Conservation (phyloP, 495 filamentous ascomycete genomes). For the Durotheca rogersii region DNA sequence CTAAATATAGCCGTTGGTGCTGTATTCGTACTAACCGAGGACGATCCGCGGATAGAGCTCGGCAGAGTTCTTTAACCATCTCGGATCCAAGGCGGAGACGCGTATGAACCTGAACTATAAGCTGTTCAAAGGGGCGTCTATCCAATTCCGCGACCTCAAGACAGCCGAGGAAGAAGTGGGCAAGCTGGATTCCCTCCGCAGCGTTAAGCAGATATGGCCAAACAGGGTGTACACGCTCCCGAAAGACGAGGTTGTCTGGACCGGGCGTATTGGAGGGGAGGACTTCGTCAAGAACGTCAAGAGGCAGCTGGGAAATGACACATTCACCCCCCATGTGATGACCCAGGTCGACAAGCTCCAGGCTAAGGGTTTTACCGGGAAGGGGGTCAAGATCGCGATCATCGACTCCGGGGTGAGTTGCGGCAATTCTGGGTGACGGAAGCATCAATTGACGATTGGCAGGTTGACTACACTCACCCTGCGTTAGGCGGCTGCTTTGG, state of each 20-base stretch:
- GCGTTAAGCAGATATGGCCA: conserved; percentile 50
- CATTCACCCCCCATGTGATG: conserved; percentile 48
- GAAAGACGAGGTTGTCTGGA: conserved; percentile 47
- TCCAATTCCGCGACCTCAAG: conserved; percentile 46
- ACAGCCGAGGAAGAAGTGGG: conserved; percentile 43
- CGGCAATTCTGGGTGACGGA: background rate
- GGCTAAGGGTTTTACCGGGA: conserved; percentile 44
- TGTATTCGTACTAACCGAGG: conserved; percentile 16
- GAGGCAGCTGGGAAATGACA: conserved; percentile 37
- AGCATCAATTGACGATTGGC: conserved; percentile 17
- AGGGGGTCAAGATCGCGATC: conserved; percentile 50
- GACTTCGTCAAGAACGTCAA: conserved; percentile 34
- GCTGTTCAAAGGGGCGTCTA: conserved; percentile 52
- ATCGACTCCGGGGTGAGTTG: conserved; percentile 51
- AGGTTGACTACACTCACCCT: conserved; percentile 59
- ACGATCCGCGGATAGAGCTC: conserved; percentile 37
- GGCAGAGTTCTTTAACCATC: conserved; percentile 38
- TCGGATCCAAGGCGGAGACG: conserved; percentile 43
- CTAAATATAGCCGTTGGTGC: background rate
- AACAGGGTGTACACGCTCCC: conserved; percentile 46
- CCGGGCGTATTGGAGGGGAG: conserved; percentile 35
- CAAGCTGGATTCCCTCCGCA: conserved; percentile 41
- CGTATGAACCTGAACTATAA: conserved; percentile 48
- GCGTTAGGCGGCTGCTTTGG: conserved; percentile 59
- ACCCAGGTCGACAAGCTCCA: conserved; percentile 52